Conservation (phyloP, 2,329 filamentous ascomycete species). For the Bipolaris victoriae region DNA sequence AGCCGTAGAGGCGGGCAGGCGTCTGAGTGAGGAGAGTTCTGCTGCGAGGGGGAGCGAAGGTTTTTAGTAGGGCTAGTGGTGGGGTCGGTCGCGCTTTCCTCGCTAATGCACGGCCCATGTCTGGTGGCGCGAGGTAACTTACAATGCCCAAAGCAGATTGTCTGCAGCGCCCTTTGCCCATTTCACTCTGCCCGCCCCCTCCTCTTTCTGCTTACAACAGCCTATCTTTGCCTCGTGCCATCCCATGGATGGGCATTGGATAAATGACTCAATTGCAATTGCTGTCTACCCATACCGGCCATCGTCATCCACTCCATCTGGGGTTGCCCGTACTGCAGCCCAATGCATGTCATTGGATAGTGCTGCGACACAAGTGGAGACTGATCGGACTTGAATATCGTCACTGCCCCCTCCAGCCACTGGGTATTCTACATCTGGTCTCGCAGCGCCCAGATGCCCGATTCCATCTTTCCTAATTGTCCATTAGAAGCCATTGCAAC, state of each 20-base stretch:
- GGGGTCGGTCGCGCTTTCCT: slow-evolving; percentile 25
- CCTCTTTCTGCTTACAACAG: background rate
- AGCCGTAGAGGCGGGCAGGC: slow-evolving; percentile 33
- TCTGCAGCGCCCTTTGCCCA: slow-evolving; percentile 21
- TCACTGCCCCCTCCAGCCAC: slow-evolving; percentile 9
- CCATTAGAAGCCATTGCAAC: slow-evolving; percentile 3
- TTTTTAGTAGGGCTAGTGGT: slow-evolving; percentile 25
- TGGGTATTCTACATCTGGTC: slow-evolving; percentile 1
- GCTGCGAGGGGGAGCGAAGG: slow-evolving; percentile 22
- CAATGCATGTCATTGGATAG: slow-evolving; percentile 26
- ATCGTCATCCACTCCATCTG: slow-evolving; percentile 2
- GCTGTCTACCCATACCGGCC: background rate
- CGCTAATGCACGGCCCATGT: slow-evolving; percentile 21
- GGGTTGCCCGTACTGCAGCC: slow-evolving; percentile 13
- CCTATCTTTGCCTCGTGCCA: background rate
- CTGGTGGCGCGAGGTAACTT: slow-evolving; percentile 21
- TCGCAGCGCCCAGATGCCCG: slow-evolving; percentile 6
- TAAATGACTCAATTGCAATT: background rate
- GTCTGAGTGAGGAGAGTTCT: slow-evolving; percentile 21
- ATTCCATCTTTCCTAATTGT: background rate
- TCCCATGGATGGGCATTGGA: background rate
- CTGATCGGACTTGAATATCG: slow-evolving; percentile 10
- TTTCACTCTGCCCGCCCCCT: background rate
- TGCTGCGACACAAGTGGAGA: slow-evolving; percentile 15
- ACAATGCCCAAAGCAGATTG: slow-evolving; percentile 11